A percentile compares a stretch with the other conserved stretches of the same genome.
Conservation (phyloP, 805 yeast genomes). For the Nakazawaea ambrosiae region DNA sequence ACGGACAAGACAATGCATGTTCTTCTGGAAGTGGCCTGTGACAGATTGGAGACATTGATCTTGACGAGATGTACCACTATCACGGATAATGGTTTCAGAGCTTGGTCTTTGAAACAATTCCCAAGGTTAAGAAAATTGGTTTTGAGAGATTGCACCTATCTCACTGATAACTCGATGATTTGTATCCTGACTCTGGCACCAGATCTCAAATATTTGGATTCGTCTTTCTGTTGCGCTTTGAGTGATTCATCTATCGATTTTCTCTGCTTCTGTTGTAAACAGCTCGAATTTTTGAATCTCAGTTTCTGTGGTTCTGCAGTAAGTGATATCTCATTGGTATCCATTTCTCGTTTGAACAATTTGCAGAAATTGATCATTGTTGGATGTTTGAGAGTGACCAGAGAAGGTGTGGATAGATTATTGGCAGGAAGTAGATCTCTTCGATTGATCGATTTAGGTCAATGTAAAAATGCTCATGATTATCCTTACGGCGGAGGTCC, state of each 20-base stretch:
- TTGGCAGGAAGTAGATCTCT: constrained; percentile 49
- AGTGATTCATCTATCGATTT: constrained; percentile 65
- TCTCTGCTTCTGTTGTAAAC: constrained; percentile 58
- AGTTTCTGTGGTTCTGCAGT: constrained; percentile 79
- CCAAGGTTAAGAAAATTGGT: constrained; percentile 45
- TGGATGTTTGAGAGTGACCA: constrained; percentile 71
- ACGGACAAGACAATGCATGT: constrained; percentile 64
- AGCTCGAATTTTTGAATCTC: constrained; percentile 43
- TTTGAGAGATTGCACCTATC: constrained; percentile 66
- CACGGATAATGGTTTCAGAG: constrained; percentile 65
- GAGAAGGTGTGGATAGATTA: constrained; percentile 69
- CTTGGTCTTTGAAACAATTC: constrained; percentile 55
- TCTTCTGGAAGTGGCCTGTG: constrained; percentile 51
- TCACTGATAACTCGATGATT: constrained; percentile 58
- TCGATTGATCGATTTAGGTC: constrained; percentile 52
- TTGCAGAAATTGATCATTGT: constrained; percentile 45
- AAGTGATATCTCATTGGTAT: constrained; percentile 59
- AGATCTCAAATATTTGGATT: constrained; percentile 46
- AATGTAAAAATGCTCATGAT: constrained; percentile 62
- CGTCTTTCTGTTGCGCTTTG: constrained; percentile 71
- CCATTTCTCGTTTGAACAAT: constrained; percentile 47
- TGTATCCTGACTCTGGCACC: constrained; percentile 58
- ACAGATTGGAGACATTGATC: constrained; percentile 48
- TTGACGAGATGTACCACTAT: constrained; percentile 73
- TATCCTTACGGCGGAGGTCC: constrained; percentile 46